Evolutionary conservation across 2,329 filamentous ascomycete species (phyloP).

Genomic region (Triangularia setosa): DNA sequence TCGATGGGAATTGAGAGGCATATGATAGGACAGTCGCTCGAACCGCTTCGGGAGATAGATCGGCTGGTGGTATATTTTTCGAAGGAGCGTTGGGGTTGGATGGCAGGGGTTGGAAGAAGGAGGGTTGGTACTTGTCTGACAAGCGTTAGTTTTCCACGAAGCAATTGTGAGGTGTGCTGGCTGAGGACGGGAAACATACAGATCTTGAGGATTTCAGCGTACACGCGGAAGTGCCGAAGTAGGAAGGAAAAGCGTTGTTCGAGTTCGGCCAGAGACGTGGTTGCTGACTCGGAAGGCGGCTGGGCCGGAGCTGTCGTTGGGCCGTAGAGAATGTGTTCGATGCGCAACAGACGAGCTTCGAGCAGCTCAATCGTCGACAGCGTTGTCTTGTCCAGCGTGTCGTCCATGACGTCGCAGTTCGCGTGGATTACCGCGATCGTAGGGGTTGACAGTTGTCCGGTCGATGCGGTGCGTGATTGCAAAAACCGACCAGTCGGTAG

Average conservation of each 20-base stretch:
- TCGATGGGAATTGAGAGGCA: constrained; percentile 52
- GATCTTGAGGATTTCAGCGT: constrained; percentile 57
- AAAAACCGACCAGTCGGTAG: not conserved
- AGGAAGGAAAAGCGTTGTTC: constrained; percentile 52
- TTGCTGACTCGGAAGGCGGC: constrained; percentile 38
- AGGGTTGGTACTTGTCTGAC: constrained; percentile 51
- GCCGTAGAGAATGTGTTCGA: constrained; percentile 58
- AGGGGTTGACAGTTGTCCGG: not conserved
- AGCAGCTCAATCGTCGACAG: constrained; percentile 54
- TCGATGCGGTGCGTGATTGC: not conserved
- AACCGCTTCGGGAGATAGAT: constrained; percentile 49
- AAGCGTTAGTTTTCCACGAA: constrained; percentile 4
- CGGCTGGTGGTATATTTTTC: constrained; percentile 45
- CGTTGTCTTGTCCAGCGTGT: constrained; percentile 48
- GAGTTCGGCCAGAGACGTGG: constrained; percentile 45
- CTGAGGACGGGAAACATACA: constrained; percentile 40
- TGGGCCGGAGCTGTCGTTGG: constrained; percentile 33
- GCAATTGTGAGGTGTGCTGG: no score
- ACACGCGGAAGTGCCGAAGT: constrained; percentile 50
- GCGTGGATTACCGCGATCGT: no score
- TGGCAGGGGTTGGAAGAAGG: constrained; percentile 49
- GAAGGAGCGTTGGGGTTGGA: constrained; percentile 36
- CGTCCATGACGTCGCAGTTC: constrained; percentile 23
- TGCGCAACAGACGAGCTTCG: constrained; percentile 54
- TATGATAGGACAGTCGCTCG: constrained; percentile 54